Evolutionary conservation across 2,329 filamentous ascomycete species (phyloP), one percentile per base, ranked within the genome.

Genomic region (Penicillium sp.): DNA sequence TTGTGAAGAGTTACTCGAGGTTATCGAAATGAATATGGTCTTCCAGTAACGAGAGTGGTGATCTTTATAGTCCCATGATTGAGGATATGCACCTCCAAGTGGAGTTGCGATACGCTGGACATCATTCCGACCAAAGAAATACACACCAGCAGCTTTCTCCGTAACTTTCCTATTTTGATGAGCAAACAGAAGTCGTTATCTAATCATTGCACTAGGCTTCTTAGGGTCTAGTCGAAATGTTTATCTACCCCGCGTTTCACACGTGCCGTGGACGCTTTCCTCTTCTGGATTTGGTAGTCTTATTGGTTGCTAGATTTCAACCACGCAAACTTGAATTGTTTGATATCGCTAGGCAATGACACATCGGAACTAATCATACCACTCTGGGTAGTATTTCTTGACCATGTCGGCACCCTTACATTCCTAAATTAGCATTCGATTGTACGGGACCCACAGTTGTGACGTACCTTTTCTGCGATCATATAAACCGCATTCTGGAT

Each of bases 401-500:
- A 49, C 43, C 5, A 49, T 49, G 2, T 49, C 47, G 21, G 27
- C 29, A 18, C 47, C 47, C 47, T 49, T 27, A 13, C 14, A 38
- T 3, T 13, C 6, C 13, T n/a, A 16, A 10, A 8, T 49, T 43
- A 48, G 46, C 16, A 40, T 22, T 7, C 7, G 21, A 10, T 8
- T 21, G 10, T 0, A 40, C 7, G 16, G 24, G 32, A 11, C 16
- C 2, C 16, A 24, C 9, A 21, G 9, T 8, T 8, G 2, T 43
- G 1, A 18, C 39, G 13, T 16, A 43, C 53, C 50, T 60, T 85
- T 65, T 86, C 82, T 4, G 74, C 82, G 54, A 84, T 64, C 77
- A 81, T 82, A 58, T 86, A 86, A 2, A 85, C 82, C 1, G 80
- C 74, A 51, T 82, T 84, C 64, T 85, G 82, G 46, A 84, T 84